Conservation (phyloP, 2,329 filamentous ascomycete genomes). For the Clarireedia sp. region DNA sequence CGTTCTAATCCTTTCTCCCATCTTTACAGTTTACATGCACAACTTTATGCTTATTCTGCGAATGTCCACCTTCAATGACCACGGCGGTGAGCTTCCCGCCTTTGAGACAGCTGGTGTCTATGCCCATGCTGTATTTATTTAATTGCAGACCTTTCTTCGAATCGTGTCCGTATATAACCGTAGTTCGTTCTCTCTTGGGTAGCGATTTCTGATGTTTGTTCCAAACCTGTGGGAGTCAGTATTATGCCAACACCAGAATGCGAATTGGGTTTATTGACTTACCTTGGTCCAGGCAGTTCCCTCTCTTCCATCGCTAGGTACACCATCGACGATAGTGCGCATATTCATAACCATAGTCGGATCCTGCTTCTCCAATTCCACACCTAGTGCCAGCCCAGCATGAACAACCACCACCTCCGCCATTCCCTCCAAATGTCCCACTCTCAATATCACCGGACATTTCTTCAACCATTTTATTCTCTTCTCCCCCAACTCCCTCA, state of each 20-base stretch:
- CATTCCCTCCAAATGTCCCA: conserved; percentile 54
- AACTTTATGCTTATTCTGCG: conserved; percentile 25
- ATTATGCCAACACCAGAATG: neutral
- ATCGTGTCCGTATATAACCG: conserved; percentile 85
- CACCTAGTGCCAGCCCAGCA: conserved; percentile 72
- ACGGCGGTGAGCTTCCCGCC: conserved; percentile 71
- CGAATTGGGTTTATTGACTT: neutral
- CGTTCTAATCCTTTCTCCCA: conserved; percentile 10
- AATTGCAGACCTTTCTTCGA: conserved; percentile 61
- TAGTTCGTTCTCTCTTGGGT: conserved; percentile 39
- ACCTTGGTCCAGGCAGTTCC: conserved; percentile 29
- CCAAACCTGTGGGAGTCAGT: conserved; percentile 39
- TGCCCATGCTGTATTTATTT: conserved; percentile 66
- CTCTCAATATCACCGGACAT: conserved; percentile 70
- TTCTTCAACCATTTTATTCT: conserved; percentile 62
- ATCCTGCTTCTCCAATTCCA: conserved; percentile 62
- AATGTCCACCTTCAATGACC: conserved; percentile 54
- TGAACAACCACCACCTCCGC: conserved; percentile 71
- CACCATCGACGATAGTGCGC: conserved; percentile 46
- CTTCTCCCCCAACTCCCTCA: conserved; percentile 30
- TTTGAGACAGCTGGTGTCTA: conserved; percentile 76
- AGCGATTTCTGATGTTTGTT: conserved; percentile 39
- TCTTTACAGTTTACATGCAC: conserved; percentile 27
- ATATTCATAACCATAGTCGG: conserved; percentile 87
- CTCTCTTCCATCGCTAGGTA: conserved; percentile 23